Conservation (phyloP, 495 filamentous ascomycete species). For the Penicillium riverlandense region DNA sequence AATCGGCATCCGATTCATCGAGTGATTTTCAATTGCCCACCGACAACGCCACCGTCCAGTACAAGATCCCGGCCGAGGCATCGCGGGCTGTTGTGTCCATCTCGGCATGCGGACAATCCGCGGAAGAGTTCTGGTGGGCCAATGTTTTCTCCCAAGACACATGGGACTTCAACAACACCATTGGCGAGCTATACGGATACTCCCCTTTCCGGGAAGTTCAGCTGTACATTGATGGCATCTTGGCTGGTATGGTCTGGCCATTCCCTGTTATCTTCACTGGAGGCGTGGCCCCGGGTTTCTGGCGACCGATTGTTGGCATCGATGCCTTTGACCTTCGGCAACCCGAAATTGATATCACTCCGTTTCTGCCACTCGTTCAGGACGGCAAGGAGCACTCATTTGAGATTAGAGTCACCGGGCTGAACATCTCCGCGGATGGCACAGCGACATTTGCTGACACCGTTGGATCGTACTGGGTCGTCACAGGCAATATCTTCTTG, state of each 20-base stretch:
- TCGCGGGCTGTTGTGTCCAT: constrained; percentile 70
- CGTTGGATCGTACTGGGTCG: constrained; percentile 69
- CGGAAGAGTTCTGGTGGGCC: constrained; percentile 86
- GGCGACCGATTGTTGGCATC: constrained; percentile 79
- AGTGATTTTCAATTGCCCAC: constrained; percentile 67
- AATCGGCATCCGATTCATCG: constrained; percentile 41
- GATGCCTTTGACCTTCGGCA: constrained; percentile 77
- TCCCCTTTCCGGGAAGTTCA: constrained; percentile 81
- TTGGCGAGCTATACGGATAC: constrained; percentile 57
- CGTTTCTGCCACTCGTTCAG: constrained; percentile 63
- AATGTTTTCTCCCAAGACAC: constrained; percentile 65
- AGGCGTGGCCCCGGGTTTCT: constrained; percentile 73
- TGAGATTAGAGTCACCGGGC: constrained; percentile 60
- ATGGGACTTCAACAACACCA: constrained; percentile 50
- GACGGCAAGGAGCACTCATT: constrained; percentile 62
- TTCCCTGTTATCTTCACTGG: constrained; percentile 87
- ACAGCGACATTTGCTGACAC: constrained; percentile 47
- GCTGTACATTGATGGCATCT: constrained; percentile 63
- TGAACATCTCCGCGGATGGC: constrained; percentile 40
- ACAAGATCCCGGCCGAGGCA: constrained; percentile 53
- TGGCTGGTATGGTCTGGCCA: constrained; percentile 79
- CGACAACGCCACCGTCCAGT: constrained; percentile 48
- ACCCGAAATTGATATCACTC: constrained; percentile 79
- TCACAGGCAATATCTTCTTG: constrained; percentile 77
- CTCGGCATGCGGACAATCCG: constrained; percentile 67